These are phyloP conservation scores for Hypoxylon sp. DNA, from an alignment of 2,329 filamentous ascomycete genomes.

Conservation along the genomic window DNA sequence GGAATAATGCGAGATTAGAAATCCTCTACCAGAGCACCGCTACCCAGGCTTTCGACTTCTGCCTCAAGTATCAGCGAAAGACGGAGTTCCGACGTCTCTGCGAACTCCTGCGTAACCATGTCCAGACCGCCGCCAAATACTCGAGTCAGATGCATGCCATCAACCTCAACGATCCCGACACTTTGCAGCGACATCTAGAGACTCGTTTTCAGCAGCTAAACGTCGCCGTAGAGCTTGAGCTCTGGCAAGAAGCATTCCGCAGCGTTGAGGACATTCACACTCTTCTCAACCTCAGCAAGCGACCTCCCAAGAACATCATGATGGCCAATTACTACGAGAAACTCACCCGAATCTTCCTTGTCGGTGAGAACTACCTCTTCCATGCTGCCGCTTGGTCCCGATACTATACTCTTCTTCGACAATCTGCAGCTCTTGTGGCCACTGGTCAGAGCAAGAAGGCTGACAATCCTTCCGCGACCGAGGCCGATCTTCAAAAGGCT, in stretches of 20 bases:
- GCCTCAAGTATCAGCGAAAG: constrained; percentile 97
- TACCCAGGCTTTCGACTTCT: constrained; percentile 98
- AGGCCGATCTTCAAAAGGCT: constrained; percentile 92
- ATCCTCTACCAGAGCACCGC: constrained; percentile 98
- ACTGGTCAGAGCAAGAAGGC: constrained; percentile 91
- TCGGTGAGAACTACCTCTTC: constrained; percentile 99
- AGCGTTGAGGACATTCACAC: constrained; percentile 99
- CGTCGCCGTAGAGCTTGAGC: constrained; percentile 95
- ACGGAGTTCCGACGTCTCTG: constrained; percentile 99
- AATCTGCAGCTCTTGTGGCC: constrained; percentile 86
- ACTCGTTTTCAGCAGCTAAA: constrained; percentile 99
- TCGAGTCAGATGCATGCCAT: constrained; percentile 99
- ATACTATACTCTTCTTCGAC: constrained; percentile 96
- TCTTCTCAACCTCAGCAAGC: constrained; percentile 96
- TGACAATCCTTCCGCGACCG: constrained; percentile 91
- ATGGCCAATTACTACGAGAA: constrained; percentile 99
- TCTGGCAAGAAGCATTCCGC: constrained; percentile 99
- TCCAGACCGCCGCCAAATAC: constrained; percentile 99
- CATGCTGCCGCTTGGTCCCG: constrained; percentile 97
- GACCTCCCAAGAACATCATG: constrained; percentile 98
- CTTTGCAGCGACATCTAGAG: constrained; percentile 95
- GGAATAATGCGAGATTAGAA: constrained; percentile 98
- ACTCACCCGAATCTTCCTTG: constrained; percentile 97
- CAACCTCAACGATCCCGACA: constrained; percentile 97
- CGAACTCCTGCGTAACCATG: constrained; percentile 97